Evolutionary conservation across 371 early-diverging fungal species (phyloP), one percentile per base, ranked within the genome.

Genomic region (Apophysomyces variabilis): DNA sequence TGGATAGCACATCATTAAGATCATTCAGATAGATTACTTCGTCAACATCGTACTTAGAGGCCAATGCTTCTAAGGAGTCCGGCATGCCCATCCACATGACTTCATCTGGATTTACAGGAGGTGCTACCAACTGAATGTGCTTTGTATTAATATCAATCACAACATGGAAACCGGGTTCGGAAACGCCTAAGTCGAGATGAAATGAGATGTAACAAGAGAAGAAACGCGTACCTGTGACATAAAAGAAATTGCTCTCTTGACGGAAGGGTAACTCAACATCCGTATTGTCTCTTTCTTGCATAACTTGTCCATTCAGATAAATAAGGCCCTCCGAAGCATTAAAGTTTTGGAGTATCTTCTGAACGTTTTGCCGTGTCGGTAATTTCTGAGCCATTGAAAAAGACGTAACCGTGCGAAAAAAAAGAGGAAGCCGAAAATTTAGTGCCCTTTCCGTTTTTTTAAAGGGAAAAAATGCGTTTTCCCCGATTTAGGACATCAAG

Each of bases 1-100:
- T 70, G 5, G 54, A 21, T 26, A 82, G 60, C 36, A 50, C 67
- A 6, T 56, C 39, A 32, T 66, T 57, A 8, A 83, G 68, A 11
- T 72, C 57, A 41, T 73, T 71, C 4, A 74, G 79, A 70, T 85
- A 90, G 57, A 79, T 65, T 13, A 88, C 89, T 38, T 84, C 74
- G 70, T 92, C 91, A 1, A 91, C 84, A 56, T 87, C 89, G 71
- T 89, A 90, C 36, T 82, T 76, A 3, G 66, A 38, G 61, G 80
- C 70, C 60, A 87, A 72, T 8, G 82, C 76, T 7, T 82, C 75
- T 7, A 85, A 66, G 16, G 87, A 67, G 38, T 84, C 83, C 4
- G 88, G 90, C 58, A 85, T 75, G 58, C 95, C 95, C 77, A 89
- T 86, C 95, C 95, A 95, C 66, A 95, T 86, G n/a, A 89, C 90